Conservation (phyloP, 176 grass and related monocot species). For the Raddia distichophylla region DNA sequence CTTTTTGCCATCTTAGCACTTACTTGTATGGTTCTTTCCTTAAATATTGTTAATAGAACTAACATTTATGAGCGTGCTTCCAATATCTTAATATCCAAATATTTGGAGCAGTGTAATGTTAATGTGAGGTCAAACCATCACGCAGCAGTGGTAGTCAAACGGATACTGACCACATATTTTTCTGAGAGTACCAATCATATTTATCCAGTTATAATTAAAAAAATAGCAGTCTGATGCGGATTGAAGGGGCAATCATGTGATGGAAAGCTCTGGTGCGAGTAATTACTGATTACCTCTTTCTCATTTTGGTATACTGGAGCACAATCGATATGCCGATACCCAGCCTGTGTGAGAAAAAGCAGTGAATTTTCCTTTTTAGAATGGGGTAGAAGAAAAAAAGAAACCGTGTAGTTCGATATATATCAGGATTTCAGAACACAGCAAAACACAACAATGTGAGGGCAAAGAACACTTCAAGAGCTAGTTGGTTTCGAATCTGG, state of each 20-base stretch:
- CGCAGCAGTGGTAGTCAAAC: neutral
- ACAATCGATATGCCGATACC: constrained; percentile 78
- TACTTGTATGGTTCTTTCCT: neutral
- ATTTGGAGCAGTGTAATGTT: neutral
- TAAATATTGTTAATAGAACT: neutral
- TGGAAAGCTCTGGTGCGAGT: neutral
- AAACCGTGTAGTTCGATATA: neutral
- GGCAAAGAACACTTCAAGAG: neutral
- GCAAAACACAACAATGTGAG: neutral
- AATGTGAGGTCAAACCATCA: constrained; percentile 17
- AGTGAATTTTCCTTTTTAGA: constrained; percentile 19
- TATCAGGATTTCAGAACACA: neutral
- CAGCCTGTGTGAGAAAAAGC: constrained; percentile 42
- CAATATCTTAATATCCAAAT: neutral
- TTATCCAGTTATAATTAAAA: neutral
- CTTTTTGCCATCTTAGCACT: neutral
- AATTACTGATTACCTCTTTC: constrained; percentile 59
- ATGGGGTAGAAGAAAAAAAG: neutral
- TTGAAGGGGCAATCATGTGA: neutral
- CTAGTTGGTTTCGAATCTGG: neutral
- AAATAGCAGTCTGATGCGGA: neutral
- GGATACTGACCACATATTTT: neutral
- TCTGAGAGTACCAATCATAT: neutral
- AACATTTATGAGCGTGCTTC: neutral
- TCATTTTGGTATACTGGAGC: constrained; percentile 61